Base-by-base conservation (phyloP, 2,329 filamentous ascomycete species). In the Cercospora nicotianae region DNA sequence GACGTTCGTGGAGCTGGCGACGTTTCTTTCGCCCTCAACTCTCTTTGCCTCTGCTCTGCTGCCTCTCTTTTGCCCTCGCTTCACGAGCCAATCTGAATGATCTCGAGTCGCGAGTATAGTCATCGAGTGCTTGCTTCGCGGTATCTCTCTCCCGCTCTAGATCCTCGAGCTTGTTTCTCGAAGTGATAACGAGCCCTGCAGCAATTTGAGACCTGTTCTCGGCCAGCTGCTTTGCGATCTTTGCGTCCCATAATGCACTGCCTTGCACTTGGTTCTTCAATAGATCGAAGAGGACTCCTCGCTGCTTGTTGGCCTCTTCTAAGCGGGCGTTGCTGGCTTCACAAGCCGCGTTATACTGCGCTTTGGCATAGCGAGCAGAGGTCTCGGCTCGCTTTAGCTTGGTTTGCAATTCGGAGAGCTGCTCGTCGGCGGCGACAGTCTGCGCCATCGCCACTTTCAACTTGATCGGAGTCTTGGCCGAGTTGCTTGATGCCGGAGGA, bases 201-300 rank as follows among this genome's bases (percentile, higher is more conserved):
- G 62, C 45, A 9, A 64, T 64, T 18, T 64, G 48, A 10, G 51
- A 48, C 9, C 62, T 30, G 33, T 64, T 64, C n/a, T 53, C 62
- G 30, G 62, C 62, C 62, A 64, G 28, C n/a, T 64, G 48, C 36
- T 26, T 57, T 12, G 62, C 62, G 9, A 64, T 57, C 31, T 64
- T 36, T 16, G 51, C 48, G 13, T 58, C 26, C 48, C 53, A 55
- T 13, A 64, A 23, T n/a, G 45, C 45, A 12, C 36, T 51, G 23
- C 60, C 60, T 23, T 62, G 39, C 13, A 42, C 31, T 55, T 57
- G 45, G 20, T 23, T 39, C 28, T 58, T 48, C 48, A 55, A 5
- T 5, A 57, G 30, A 31, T 64, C 48, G 26, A 53, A 57, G 5
- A 57, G 30, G 36, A 36, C 33, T 7, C 48, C 53, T 23, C 53